These are phyloP conservation scores for Erysiphe pisi DNA, from an alignment of 2,329 filamentous ascomycete genomes.

Conservation along the genomic window DNA sequence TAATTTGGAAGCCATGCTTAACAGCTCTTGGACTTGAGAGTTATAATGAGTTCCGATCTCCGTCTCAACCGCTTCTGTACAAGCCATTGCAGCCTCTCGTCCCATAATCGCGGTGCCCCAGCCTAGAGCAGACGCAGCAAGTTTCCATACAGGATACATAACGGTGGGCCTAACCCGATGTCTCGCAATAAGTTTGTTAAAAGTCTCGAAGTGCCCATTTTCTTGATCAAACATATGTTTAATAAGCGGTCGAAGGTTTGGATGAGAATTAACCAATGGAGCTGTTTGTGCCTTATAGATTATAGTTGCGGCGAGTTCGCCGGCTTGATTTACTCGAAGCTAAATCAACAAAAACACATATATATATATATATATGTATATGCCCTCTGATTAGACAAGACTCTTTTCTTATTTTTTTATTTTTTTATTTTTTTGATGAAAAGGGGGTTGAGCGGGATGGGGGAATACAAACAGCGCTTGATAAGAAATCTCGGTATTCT, in stretches of 20 bases:
- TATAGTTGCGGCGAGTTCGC: constrained; percentile 88
- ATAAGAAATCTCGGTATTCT: constrained; percentile 62
- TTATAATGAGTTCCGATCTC: constrained; percentile 98
- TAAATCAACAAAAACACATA: constrained; percentile 35
- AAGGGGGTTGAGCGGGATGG: background rate
- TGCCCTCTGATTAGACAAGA: background rate
- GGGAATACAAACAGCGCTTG: constrained; percentile 51
- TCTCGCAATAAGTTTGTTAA: constrained; percentile 70
- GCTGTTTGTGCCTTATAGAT: constrained; percentile 89
- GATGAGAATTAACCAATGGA: constrained; percentile 65
- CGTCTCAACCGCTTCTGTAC: constrained; percentile 95
- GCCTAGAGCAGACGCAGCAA: constrained; percentile 67
- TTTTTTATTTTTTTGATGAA: background rate
- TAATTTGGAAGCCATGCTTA: constrained; percentile 71
- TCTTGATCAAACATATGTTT: constrained; percentile 98
- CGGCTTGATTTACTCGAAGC: constrained; percentile 94
- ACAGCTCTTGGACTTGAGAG: constrained; percentile 67
- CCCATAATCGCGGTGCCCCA: constrained; percentile 86
- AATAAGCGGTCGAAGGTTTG: constrained; percentile 83
- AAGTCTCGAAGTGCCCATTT: constrained; percentile 71
- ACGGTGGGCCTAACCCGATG: constrained; percentile 87
- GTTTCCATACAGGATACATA: constrained; percentile 82
- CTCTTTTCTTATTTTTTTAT: background rate
- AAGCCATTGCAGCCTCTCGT: constrained; percentile 93
- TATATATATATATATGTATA: background rate